These are phyloP conservation scores for Microthlaspi erraticum DNA, from an alignment of 345 rosid genomes.

Conservation along the genomic window DNA sequence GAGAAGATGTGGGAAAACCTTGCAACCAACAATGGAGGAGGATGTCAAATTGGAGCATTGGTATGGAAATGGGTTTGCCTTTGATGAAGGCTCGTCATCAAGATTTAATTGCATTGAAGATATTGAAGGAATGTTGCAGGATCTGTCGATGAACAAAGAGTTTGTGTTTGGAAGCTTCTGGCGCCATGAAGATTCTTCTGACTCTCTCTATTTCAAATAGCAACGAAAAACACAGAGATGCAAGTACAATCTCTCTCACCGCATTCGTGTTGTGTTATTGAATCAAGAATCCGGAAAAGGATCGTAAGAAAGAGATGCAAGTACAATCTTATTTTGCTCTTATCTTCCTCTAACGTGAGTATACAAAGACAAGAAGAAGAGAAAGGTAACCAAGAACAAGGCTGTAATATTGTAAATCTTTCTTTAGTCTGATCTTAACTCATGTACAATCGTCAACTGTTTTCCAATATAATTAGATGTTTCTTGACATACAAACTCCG, in stretches of 20 bases:
- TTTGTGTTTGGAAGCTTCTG: constrained; percentile 92
- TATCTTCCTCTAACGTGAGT: too few species aligned
- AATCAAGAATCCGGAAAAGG: constrained; percentile 19
- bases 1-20: constrained; percentile 39
- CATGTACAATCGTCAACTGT: constrained; percentile 14
- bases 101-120: constrained; percentile 52
- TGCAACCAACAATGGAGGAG: constrained; percentile 30
- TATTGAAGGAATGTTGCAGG: constrained; percentile 64
- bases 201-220: constrained; percentile 18
- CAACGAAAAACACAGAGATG: constrained; percentile 3
- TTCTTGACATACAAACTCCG: constrained; percentile 19
- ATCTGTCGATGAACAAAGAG: constrained; percentile 57
- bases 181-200: constrained; percentile 50
- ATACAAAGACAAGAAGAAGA: too few species aligned
- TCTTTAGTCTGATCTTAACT: constrained; percentile 14
- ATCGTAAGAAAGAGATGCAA: not conserved
- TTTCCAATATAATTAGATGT: constrained; percentile 23
- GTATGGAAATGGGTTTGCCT: constrained; percentile 10
- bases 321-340: too few species aligned
- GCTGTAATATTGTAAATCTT: constrained; percentile 25
- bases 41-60: constrained; percentile 27
- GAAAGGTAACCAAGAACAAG: not conserved
- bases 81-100: constrained; percentile 17
- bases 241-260: too few species aligned
- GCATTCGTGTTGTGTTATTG: not conserved